These are phyloP conservation scores for Lodderomyces jiufengensis DNA, from an alignment of 1,139 yeast species.

Conservation along the genomic window DNA sequence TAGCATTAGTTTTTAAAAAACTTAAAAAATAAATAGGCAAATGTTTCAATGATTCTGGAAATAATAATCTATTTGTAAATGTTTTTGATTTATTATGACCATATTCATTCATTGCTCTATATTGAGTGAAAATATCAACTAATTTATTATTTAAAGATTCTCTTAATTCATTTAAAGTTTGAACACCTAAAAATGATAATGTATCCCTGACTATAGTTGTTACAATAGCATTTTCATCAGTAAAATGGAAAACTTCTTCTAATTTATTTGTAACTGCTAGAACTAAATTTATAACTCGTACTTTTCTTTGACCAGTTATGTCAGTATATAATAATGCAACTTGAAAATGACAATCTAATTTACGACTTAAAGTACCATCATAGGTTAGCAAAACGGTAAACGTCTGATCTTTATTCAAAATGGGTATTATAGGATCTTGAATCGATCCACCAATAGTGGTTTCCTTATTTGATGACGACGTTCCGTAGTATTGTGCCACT, in stretches of 20 bases:
- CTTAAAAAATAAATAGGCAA: constrained; percentile 68
- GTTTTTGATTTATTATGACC: constrained; percentile 46
- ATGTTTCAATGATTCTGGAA: constrained; percentile 79
- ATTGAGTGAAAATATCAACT: constrained; percentile 72
- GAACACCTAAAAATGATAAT: constrained; percentile 55
- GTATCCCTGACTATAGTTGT: constrained; percentile 75
- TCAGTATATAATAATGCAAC: constrained; percentile 87
- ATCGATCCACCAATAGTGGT: constrained; percentile 27
- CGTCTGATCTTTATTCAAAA: constrained; percentile 61
- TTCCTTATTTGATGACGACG: constrained; percentile 29
- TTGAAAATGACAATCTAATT: constrained; percentile 85
- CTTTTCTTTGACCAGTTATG: constrained; percentile 68
- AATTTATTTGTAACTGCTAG: constrained; percentile 76
- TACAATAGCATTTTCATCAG: constrained; percentile 79
- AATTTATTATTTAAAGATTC: constrained; percentile 61
- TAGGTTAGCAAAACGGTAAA: constrained; percentile 70
- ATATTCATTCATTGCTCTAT: constrained; percentile 55
- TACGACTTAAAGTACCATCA: constrained; percentile 72
- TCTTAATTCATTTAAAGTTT: constrained; percentile 61
- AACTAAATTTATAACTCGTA: constrained; percentile 79
- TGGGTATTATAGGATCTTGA: constrained; percentile 69
- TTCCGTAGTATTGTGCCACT: constrained; percentile 73
- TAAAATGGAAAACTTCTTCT: constrained; percentile 71
- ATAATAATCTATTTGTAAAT: constrained; percentile 62
- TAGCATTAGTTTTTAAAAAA: constrained; percentile 63